Evolutionary conservation across 768 basidiomycete species (phyloP), one percentile per base, ranked within the genome.

Genomic region (Cubamyces lactineus): DNA sequence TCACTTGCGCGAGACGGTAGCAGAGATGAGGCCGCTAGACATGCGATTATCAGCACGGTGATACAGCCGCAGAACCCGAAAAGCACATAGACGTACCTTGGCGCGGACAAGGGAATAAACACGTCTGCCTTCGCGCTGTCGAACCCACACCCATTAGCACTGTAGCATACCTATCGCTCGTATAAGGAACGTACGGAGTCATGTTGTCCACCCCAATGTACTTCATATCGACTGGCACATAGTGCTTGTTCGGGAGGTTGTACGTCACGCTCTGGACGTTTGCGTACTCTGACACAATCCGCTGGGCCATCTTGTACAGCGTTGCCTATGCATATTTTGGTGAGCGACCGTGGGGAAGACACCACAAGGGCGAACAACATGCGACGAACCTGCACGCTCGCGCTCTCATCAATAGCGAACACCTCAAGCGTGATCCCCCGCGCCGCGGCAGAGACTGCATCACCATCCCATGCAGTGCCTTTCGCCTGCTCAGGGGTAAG

Each of bases 201-300:
- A 82, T 65, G 70, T 93, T 92, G 67, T 91, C 89, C 9, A 89
- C 71, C 2, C 84, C 85, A 46, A 89, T 76, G 62, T 91, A 92
- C 55, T 74, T 75, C 86, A 94, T 89, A 73, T 92, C 86, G 49
- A 95, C 92, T 0, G 92, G 91, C 67, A 97, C 84, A 73, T 96
- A 98, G 71, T 97, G 96, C 76, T 95, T 93, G 80, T 98, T 98
- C 1, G 96, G 96, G 2, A 97, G 80, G 45, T 77, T 74, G 75
- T 96, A 97, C 15, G 81, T 80, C 34, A 92, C 88, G 2, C 74
- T 74, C 45, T 80, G 71, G 13, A 97, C 79, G 2, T 77, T 77
- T 2, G 74, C 72, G 68, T 93, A 89, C 72, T 90, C 86, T 1
- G 75, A 75, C 28, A 97, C 76, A 65, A 98, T 79, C 1, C 81